A percentile compares a stretch with the other conserved stretches of the same genome.
Evolutionary conservation across 2,329 filamentous ascomycete species (phyloP).

Genomic region (Exophiala alcalophila): DNA sequence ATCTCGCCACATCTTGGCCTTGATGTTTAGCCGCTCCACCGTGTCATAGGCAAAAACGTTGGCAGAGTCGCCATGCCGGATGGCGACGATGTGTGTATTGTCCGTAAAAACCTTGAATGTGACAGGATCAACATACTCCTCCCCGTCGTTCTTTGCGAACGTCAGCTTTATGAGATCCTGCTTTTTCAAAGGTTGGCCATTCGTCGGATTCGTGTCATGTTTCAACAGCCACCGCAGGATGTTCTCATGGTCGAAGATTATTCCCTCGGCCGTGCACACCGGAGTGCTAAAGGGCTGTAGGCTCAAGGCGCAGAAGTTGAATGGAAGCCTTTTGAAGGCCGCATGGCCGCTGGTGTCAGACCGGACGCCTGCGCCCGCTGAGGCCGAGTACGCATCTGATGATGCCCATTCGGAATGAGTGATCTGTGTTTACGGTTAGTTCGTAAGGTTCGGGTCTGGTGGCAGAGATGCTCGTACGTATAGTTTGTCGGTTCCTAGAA

Average conservation of each 20-base stretch:
- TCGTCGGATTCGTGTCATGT: conserved; percentile 86
- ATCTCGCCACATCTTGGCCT: conserved; percentile 93
- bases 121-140: conserved; percentile 90
- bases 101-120: conserved; percentile 98
- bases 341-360: conserved; percentile 53
- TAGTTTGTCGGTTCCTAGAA: conserved; percentile 49
- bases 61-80: conserved; percentile 74
- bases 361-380: conserved; percentile 66
- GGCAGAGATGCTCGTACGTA: conserved; percentile 40
- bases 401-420: conserved; percentile 98
- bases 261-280: conserved; percentile 83
- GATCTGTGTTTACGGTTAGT: conserved; percentile 55
- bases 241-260: conserved; percentile 91
- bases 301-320: conserved; percentile 96
- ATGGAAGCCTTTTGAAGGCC: conserved; percentile 83
- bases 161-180: conserved; percentile 86
- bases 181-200: conserved; percentile 72
- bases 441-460: not conserved
- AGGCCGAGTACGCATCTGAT: conserved; percentile 81
- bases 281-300: conserved; percentile 93
- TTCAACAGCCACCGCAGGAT: conserved; percentile 93
- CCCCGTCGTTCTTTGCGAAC: conserved; percentile 87
- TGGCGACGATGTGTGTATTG: conserved; percentile 92
- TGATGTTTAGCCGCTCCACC: conserved; percentile 90
- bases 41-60: conserved; percentile 98